Conservation (phyloP, 441 rosid genomes). For the Populus hybrid region DNA sequence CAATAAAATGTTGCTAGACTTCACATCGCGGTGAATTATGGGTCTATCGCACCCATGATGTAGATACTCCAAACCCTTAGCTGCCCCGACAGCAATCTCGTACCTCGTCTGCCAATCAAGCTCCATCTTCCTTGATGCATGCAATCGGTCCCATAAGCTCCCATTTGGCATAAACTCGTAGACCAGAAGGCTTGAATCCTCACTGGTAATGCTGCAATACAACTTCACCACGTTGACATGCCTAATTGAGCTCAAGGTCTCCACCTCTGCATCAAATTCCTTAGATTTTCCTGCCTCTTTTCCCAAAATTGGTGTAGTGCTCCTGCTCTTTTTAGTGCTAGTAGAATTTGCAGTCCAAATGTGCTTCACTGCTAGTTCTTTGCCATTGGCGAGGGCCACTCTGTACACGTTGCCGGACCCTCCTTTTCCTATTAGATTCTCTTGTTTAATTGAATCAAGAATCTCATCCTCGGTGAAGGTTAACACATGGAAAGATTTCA, state of each 20-base stretch:
- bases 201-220: conserved; percentile 85
- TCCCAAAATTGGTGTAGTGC: conserved; percentile 58
- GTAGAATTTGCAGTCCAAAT: conserved; percentile 43
- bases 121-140: conserved; percentile 51
- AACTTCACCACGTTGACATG: conserved; percentile 92
- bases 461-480: conserved; percentile 78
- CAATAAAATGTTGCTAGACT: conserved; percentile 81
- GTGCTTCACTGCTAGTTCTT: conserved; percentile 86
- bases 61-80: conserved; percentile 85
- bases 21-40: conserved; percentile 85
- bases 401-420: conserved; percentile 86
- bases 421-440: conserved; percentile 87
- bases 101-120: conserved; percentile 84
- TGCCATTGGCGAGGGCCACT: conserved; percentile 59
- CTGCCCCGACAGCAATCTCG: conserved; percentile 82
- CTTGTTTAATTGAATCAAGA: conserved; percentile 81
- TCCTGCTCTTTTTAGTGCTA: conserved; percentile 35
- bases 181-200: conserved; percentile 86
- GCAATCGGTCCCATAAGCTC: conserved; percentile 87
- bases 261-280: conserved; percentile 81
- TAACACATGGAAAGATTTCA: conserved; percentile 72
- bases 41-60: conserved; percentile 87
- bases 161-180: conserved; percentile 92
- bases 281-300: conserved; percentile 38
- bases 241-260: conserved; percentile 82